Evolutionary conservation across 805 yeast species (phyloP), one percentile per base, ranked within the genome.

Genomic region (Starmera quercuum): DNA sequence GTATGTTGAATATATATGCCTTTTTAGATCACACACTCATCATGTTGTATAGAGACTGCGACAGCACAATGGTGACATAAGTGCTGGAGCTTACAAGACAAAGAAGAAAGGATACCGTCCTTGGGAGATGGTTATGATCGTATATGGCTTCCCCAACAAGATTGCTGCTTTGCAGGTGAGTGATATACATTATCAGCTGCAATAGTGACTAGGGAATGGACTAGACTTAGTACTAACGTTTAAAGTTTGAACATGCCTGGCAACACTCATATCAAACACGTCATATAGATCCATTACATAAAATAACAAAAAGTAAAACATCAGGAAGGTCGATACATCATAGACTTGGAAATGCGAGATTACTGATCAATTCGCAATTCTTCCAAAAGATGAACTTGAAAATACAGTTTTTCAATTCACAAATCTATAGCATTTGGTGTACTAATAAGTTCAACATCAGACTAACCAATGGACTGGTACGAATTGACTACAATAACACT

Each of bases 191-290:
- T 37, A 20, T 10, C 7, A 18, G 1, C 16, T 13, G 4, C 12
- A 5, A 6, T 11, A 8, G 10, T 16, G 7, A 3, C 14, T 9
- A 10, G 10, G 7, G 5, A 13, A 33, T 5, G 4, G 3, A 26
- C 33, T 34, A 31, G n/a, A 30, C 26, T 23, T 6, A 6, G 5
- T 4, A 15, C 3, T 8, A 7, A 41, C n/a, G n/a, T n/a, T n/a
- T n/a, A n/a, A n/a, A n/a, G 40, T 84, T 84, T 54, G 95, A 85
- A 47, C 87, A 82, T 55, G 88, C 94, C 2, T 79, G 83, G 74
- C 95, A 84, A 45, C 92, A 83, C 53, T 63, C 78, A 2, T 64
- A 78, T 40, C 65, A 63, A 33, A 78, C 94, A 0, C 60, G 86
- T 25, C 84, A 75, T 47, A 73, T 83, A 4, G 48, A 55, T 2